Evolutionary conservation across 495 filamentous ascomycete genomes (phyloP).

Genomic region (Hypoxylon fuscum): DNA sequence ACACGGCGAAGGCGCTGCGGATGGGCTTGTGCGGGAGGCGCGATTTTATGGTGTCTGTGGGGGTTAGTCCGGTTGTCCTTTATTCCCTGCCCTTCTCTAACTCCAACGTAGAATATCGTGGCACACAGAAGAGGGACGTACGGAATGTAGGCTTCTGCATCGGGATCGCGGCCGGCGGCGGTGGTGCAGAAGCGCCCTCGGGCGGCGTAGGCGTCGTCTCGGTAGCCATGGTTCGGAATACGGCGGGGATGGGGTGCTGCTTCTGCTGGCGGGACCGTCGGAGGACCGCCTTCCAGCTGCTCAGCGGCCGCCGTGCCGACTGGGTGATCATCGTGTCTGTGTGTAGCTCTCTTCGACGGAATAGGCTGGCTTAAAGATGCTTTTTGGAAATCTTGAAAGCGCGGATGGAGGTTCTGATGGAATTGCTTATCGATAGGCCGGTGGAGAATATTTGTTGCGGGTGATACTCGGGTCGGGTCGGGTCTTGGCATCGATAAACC

Average conservation of each 20-base stretch:
- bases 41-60: conserved; percentile 35
- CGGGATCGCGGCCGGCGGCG: conserved; percentile 1
- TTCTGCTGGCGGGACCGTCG: conserved; percentile 55
- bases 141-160: conserved; percentile 6
- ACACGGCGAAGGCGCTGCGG: conserved; percentile 56
- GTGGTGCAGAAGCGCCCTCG: conserved; percentile 20
- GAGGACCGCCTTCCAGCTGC: conserved; percentile 70
- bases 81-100: not conserved
- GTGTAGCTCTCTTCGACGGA: not conserved
- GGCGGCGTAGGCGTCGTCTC: conserved; percentile 34
- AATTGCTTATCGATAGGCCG: conserved; percentile 26
- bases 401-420: conserved; percentile 7
- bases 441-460: conserved; percentile 40
- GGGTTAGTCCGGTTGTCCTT: not conserved
- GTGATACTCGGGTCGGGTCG: conserved; percentile 3
- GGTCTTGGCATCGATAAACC: conserved; percentile 13
- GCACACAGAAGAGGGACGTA: conserved; percentile 6
- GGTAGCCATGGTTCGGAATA: conserved; percentile 49
- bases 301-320: conserved; percentile 69
- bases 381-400: conserved; percentile 18
- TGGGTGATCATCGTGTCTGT: conserved; percentile 65
- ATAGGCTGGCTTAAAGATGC: not conserved
- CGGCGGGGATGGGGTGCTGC: conserved; percentile 40
- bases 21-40: conserved; percentile 36
- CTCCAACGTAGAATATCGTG: not conserved